phyloP scores from a whole-genome alignment of 768 basidiomycete genomes.

The Auriscalpium orientale region DNA sequence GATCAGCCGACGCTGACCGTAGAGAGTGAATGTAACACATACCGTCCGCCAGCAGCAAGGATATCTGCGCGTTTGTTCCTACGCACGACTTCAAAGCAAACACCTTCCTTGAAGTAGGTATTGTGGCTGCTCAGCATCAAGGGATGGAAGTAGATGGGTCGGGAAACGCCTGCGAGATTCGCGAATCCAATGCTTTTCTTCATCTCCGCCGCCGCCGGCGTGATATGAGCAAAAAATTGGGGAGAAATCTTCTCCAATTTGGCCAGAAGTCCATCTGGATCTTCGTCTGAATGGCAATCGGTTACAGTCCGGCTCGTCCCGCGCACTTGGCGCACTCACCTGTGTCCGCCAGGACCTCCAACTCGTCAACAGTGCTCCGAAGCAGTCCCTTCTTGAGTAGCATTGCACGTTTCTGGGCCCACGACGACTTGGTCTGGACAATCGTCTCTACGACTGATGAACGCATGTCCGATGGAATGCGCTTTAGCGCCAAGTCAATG shows the following conservation, averaged over 20 bases:
- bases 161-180: slow-evolving; percentile 49
- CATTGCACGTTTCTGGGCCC: slow-evolving; percentile 60
- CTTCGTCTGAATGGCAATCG: slow-evolving; percentile 39
- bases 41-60: slow-evolving; percentile 81
- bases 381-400: slow-evolving; percentile 64
- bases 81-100: slow-evolving; percentile 68
- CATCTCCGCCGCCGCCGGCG: slow-evolving; percentile 51
- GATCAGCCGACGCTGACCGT: neutral
- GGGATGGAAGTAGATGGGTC: slow-evolving; percentile 62
- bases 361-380: slow-evolving; percentile 61
- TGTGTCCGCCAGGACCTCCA: slow-evolving; percentile 61
- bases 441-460: slow-evolving; percentile 56
- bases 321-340: slow-evolving; percentile 29
- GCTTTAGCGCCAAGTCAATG: slow-evolving; percentile 52
- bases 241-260: slow-evolving; percentile 58
- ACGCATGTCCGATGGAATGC: slow-evolving; percentile 52
- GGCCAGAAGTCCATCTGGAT: slow-evolving; percentile 48
- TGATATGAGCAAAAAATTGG: slow-evolving; percentile 38
- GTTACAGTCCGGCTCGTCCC: neutral
- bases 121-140: slow-evolving; percentile 66
- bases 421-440: slow-evolving; percentile 53
- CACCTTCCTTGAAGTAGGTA: slow-evolving; percentile 61
- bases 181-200: slow-evolving; percentile 56
- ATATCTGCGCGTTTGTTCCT: slow-evolving; percentile 60
- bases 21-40: slow-evolving; percentile 9